phyloP scores from a whole-genome alignment of 805 yeast genomes.

The Lipomyces yamadae region DNA sequence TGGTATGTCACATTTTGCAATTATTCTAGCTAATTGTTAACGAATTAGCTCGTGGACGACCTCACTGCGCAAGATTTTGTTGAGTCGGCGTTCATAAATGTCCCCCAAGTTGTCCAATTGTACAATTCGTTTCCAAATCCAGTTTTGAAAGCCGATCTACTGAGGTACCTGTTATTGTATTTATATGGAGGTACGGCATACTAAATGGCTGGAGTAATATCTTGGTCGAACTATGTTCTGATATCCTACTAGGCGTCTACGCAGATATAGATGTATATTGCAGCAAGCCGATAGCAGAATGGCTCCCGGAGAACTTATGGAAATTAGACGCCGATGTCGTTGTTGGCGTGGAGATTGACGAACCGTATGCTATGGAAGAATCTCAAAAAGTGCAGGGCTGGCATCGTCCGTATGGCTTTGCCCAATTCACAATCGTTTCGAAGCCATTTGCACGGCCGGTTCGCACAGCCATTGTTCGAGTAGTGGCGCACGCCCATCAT shows the following conservation, averaged over 20 bases:
- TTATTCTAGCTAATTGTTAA: neutral
- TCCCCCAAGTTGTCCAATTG: slow-evolving; percentile 31
- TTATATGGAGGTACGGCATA: slow-evolving; percentile 27
- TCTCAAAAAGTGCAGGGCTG: slow-evolving; percentile 29
- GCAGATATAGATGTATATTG: slow-evolving; percentile 37
- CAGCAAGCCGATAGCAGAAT: slow-evolving; percentile 32
- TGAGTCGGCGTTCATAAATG: slow-evolving; percentile 12
- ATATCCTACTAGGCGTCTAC: slow-evolving; percentile 23
- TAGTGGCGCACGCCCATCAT: slow-evolving; percentile 30
- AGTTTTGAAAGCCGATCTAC: slow-evolving; percentile 34
- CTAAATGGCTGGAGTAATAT: neutral
- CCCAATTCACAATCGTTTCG: slow-evolving; percentile 30
- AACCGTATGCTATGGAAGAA: slow-evolving; percentile 31
- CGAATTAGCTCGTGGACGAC: slow-evolving; percentile 23
- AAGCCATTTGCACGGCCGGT: slow-evolving; percentile 35
- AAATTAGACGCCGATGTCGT: slow-evolving; percentile 25
- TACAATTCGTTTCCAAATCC: slow-evolving; percentile 28
- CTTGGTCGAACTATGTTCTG: neutral
- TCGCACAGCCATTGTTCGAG: slow-evolving; percentile 31
- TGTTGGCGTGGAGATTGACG: slow-evolving; percentile 34
- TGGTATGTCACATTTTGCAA: slow-evolving; percentile 7
- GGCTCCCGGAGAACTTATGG: slow-evolving; percentile 30
- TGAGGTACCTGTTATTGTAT: slow-evolving; percentile 35
- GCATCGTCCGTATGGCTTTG: slow-evolving; percentile 30
- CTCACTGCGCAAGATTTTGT: slow-evolving; percentile 22